Evolutionary conservation across 2,329 filamentous ascomycete genomes (phyloP).

Genomic region (Fulvia fulva): DNA sequence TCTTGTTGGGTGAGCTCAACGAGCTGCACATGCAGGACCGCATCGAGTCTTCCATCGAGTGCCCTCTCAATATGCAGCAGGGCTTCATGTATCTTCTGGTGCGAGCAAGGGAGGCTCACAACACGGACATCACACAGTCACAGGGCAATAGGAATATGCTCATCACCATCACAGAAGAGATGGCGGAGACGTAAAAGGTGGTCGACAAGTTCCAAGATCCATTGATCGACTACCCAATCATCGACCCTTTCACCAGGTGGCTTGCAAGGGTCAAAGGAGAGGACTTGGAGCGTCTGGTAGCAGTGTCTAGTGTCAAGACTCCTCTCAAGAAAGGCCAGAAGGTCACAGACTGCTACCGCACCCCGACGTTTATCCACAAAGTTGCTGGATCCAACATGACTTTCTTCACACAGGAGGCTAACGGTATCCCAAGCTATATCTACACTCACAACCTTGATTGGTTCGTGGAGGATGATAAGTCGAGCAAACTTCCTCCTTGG

Average conservation of each 20-base stretch:
- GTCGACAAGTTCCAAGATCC: background rate
- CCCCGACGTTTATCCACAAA: background rate
- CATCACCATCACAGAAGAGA: background rate
- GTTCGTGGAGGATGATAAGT: background rate
- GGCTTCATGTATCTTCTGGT: background rate
- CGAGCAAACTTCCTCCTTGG: background rate
- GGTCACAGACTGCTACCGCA: background rate
- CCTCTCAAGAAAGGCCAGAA: background rate
- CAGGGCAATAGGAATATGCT: background rate
- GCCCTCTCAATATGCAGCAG: background rate
- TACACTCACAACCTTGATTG: background rate
- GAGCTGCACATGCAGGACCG: too few species aligned
- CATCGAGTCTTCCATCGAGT: background rate
- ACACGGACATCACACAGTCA: background rate
- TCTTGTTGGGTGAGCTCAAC: too few species aligned
- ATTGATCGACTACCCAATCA: background rate
- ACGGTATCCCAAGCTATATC: background rate
- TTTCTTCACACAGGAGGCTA: background rate
- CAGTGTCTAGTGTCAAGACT: background rate
- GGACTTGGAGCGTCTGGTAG: too few species aligned
- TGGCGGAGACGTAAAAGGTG: background rate
- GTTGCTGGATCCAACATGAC: background rate
- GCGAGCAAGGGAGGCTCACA: background rate
- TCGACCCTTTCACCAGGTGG: too few species aligned
- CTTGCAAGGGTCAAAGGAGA: too few species aligned